Percentiles rank a stretch among this genome's conserved stretches.
Conservation (phyloP, 495 filamentous ascomycete genomes). For the Tetracladium marchalianum region DNA sequence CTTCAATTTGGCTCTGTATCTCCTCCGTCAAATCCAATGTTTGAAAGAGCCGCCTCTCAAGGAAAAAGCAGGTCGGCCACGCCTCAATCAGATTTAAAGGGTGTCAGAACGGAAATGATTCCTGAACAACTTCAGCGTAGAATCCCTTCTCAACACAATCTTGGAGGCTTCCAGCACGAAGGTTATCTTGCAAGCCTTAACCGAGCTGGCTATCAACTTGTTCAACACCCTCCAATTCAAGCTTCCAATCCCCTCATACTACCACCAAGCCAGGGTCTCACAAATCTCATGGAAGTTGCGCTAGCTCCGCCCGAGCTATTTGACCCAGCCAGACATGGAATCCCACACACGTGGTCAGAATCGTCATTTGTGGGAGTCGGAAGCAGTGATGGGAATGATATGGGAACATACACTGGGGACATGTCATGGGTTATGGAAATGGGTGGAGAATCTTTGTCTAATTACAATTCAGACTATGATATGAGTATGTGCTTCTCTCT, state of each 20-base stretch:
- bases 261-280: slow-evolving; percentile 9
- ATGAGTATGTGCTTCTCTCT: neutral
- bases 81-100: neutral
- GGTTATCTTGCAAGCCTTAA: too few species aligned
- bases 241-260: neutral
- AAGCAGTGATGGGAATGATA: slow-evolving; percentile 9
- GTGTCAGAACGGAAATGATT: neutral
- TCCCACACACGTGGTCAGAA: slow-evolving; percentile 12
- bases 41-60: neutral
- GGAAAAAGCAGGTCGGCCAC: neutral
- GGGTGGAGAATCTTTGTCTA: slow-evolving; percentile 2
- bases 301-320: slow-evolving; percentile 7
- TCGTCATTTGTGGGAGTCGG: slow-evolving; percentile 8
- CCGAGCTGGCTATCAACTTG: neutral
- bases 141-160: neutral
- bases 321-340: slow-evolving; percentile 7
- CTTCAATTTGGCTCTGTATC: slow-evolving; percentile 1
- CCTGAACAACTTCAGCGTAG: neutral
- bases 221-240: neutral
- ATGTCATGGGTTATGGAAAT: slow-evolving; percentile 13
- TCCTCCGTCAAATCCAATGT: neutral
- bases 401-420: slow-evolving; percentile 16
- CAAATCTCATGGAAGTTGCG: slow-evolving; percentile 17
- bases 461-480: slow-evolving; percentile 10
- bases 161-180: neutral